Base-by-base conservation (phyloP, 768 basidiomycete species). In the Clathrus columnatus region DNA sequence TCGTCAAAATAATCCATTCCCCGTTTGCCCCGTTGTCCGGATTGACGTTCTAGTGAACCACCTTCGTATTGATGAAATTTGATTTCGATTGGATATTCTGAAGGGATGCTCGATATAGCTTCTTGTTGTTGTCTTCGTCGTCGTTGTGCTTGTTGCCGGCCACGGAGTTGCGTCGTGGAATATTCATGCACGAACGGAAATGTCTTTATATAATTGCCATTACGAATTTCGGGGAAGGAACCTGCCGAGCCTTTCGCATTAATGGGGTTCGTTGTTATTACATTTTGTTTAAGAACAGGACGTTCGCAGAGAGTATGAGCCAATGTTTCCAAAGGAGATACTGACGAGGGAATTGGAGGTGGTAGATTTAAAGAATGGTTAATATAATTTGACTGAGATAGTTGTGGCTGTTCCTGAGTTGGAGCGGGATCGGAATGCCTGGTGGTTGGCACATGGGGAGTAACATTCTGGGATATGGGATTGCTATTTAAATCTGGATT, bases 101-200 rank as follows among this genome's bases (percentile, higher is more conserved):
- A 26, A 14, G 16, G 51, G 23, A 46, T n/a, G n/a, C n/a, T 26
- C 14, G 29, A n/a, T 7, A 6, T 46, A 3, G 43, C 1, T 21
- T 24, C 26, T 14, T 6, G 18, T 21, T 46, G 53, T 4, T 48
- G 24, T 32, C 16, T 32, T 7, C 16, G 30, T n/a, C n/a, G n/a
- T n/a, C n/a, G n/a, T n/a, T n/a, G n/a, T n/a, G n/a, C n/a, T n/a
- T 32, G 30, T 32, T 32, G 30, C 30, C 7, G 30, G 16, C 7
- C 7, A 32, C 30, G 30, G 16, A 32, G 30, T 27, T 45, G 53
- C 10, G 43, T 30, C 11, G 20, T 2, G 17, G 51, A 43, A 30
- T 54, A 54, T 24, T 54, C 53, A 26, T 24, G 53, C 8, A 54
- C 53, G 24, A 54, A 54, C 6, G 53, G 53, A 30, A 28, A 54